Evolutionary conservation across 2,329 filamentous ascomycete species (phyloP), one percentile per base, ranked within the genome.

Genomic region (Aureobasidium namibiae): DNA sequence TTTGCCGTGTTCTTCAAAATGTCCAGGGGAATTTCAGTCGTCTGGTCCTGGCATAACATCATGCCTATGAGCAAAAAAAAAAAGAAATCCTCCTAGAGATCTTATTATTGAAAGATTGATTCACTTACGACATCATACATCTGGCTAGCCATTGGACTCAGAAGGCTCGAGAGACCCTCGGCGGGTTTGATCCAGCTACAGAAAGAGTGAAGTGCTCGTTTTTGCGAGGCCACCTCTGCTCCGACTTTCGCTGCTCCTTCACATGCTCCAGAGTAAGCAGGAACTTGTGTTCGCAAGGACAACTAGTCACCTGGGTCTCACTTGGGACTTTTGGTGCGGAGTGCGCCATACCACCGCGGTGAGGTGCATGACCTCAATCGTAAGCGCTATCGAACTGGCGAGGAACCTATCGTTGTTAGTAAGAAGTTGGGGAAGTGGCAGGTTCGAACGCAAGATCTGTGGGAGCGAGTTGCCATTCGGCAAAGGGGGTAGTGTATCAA

Each of bases 211-310:
- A 26, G 21, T n/a, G 46, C 46, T 38, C 23, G 46, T 36, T 11
- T 50, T 50, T 36, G 33, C 46, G 23, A 50, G 46, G 13, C 8
- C 31, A 50, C 21, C 10, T 11, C 33, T 34, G 23, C 44, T 23
- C 39, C 46, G 13, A 38, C 21, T n/a, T 10, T 23, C 21, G 31
- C 18, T 31, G 5, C 6, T 24, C 5, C 46, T 50, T 13, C 46
- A 36, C 31, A 50, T 36, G 31, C 46, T 50, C 31, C 31, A 50
- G 33, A 26, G 18, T 50, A 26, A 50, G 46, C 24, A 50, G 46
- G 38, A 50, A 26, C 46, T 50, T 38, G 46, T 50, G 31, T 50
- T 50, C 14, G 46, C 46, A 50, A 50, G 46, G 45, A 50, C 31
- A 38, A 38, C 46, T 26, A 34, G 5, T n/a, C 24, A 50, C 18